These are phyloP conservation scores for Aspergillus novoparasiticus DNA, from an alignment of 2,329 filamentous ascomycete genomes.

Conservation along the genomic window DNA sequence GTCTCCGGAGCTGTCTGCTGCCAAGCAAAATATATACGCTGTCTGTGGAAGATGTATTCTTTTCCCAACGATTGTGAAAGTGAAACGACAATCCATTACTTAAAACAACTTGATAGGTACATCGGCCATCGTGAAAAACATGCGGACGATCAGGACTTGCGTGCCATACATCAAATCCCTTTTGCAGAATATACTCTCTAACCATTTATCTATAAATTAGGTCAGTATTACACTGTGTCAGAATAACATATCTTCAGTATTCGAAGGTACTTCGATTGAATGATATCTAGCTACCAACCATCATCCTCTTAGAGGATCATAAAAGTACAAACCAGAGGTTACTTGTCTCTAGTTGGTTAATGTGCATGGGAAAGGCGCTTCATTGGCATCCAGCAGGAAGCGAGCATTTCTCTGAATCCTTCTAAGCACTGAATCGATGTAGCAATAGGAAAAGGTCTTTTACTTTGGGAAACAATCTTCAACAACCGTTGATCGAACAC, in stretches of 20 bases:
- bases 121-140: background rate
- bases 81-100: background rate
- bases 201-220: background rate
- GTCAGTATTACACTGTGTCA: background rate
- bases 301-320: background rate
- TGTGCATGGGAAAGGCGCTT: background rate
- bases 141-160: background rate
- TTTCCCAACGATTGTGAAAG: background rate
- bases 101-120: background rate
- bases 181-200: background rate
- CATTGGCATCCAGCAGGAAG: too few species aligned
- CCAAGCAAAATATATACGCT: background rate
- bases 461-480: too few species aligned
- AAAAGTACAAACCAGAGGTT: too few species aligned
- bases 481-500: too few species aligned
- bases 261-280: background rate
- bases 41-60: background rate
- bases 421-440: too few species aligned
- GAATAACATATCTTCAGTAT: background rate
- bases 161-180: background rate
- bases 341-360: background rate
- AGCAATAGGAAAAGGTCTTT: too few species aligned
- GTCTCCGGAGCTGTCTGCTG: background rate
- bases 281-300: background rate
- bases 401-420: too few species aligned